These are phyloP conservation scores for Gracilaria domingensis DNA, from an alignment of 23 red algal genomes.

Conservation along the genomic window DNA sequence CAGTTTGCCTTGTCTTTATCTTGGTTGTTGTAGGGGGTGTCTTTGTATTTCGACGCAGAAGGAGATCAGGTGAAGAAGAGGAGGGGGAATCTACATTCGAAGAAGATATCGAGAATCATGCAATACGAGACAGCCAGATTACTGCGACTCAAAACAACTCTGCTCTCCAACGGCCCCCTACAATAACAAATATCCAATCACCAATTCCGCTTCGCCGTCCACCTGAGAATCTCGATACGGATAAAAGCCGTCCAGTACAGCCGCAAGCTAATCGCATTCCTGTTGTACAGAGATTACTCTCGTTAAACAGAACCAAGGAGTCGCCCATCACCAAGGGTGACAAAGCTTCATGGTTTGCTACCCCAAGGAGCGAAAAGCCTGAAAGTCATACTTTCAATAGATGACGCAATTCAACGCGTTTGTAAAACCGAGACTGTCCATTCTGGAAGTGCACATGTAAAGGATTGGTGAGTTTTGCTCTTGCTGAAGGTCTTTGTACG, in stretches of 20 bases:
- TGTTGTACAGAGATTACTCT: conserved; percentile 30
- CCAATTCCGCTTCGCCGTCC: neutral
- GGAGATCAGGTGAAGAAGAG: neutral
- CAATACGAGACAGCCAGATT: neutral
- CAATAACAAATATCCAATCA: neutral
- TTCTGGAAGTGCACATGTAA: too few relatives aligned
- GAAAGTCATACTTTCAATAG: neutral
- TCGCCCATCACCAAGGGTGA: conserved; percentile 24
- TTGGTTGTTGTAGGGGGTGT: neutral
- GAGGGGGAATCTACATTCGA: conserved; percentile 10
- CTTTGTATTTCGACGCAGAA: neutral
- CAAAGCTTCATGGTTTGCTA: conserved; percentile 34
- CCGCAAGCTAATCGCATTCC: conserved; percentile 17
- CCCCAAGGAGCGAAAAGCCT: conserved; percentile 6
- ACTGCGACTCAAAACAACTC: neutral
- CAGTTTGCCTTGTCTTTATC: neutral
- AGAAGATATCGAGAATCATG: conserved; percentile 9
- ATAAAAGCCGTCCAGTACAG: neutral
- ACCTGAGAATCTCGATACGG: neutral
- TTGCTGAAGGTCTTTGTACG: too few relatives aligned
- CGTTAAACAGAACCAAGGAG: conserved; percentile 16
- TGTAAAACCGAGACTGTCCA: too few relatives aligned
- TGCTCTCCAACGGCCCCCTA: neutral
- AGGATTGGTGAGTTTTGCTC: too few relatives aligned
- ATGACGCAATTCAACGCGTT: neutral